Evolutionary conservation across 2,329 filamentous ascomycete species (phyloP), one percentile per base, ranked within the genome.

Genomic region (Magnaporthales sp.): DNA sequence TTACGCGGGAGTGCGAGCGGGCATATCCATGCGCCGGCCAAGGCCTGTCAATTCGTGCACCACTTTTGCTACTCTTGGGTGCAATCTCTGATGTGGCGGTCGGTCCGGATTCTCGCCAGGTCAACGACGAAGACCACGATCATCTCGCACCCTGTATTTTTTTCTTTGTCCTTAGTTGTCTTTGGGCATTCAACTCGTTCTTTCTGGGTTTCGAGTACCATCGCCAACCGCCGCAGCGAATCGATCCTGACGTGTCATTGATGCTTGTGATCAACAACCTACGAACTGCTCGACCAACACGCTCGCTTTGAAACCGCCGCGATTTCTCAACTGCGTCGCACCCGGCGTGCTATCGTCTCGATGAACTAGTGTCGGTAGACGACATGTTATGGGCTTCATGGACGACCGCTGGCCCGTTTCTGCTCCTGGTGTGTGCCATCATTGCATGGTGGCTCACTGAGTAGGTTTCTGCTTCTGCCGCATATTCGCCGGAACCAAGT

Each of bases 381-480:
- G 80, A 76, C 77, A 81, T 81, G 80, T 80, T 78, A 82, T 82
- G 80, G 80, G 78, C 75, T 77, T 77, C 78, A 78, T 80, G 77
- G 78, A 77, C 79, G 73, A 75, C 75, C 75, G 71, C 74, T 77
- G 72, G 76, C 73, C 77, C 79, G 70, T 79, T 79, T 69, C 72
- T 81, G 71, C 76, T 81, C 68, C 76, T 82, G 73, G 71, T 77
- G 71, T 78, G 75, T 71, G 75, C 77, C 70, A 74, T 78, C 69
- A 71, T 81, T 65, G 76, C 77, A 70, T 80, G 80, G 78, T 80
- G 77, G 76, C 78, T 78, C 70, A 77, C 77, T 73, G 77, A 81
- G 72, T 66, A 62, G 13, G 64, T 62, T 64, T 31, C n/a, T n/a
- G 38, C 32, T 19, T 15, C 10, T 15, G 32, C 56, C 24, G 24